Base-by-base conservation (phyloP, 2,329 filamentous ascomycete species). In the Penicillium sp. region DNA sequence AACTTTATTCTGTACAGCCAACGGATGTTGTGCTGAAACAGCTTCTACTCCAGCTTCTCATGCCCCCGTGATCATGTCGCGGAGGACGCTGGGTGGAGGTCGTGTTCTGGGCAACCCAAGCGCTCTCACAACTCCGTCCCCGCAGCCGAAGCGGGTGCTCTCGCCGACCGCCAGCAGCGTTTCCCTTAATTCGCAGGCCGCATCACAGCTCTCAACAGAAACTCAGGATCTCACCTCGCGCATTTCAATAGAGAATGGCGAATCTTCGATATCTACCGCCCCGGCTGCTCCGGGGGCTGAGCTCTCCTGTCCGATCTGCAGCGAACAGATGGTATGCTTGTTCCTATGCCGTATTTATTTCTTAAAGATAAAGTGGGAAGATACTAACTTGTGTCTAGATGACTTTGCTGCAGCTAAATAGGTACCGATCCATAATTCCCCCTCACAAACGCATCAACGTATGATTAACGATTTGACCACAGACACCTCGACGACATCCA, bases 291-390 rank as follows among this genome's bases (percentile, higher is more conserved):
- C 81, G 48, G 80, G 78, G 58, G 80, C 80, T 57, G 80, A 80
- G 68, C 81, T 98, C 52, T 82, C 91, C 48, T 98, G 93, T 68
- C 93, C 93, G n/a, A 98, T 98, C 65, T 98, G 93, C 71, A 89
- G 84, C 60, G 94, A 97, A 72, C 90, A 96, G 70, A 98, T 98
- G 93, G 89, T 93, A 73, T 56, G 73, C 40, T 45, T 37, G 15
- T 15, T 22, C 26, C 33, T 38, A 42, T 21, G 4, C 19, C 34
- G 34, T 13, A 15, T 49, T 21, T 28, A 17, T 37, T 31, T 15
- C 38, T 19, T 15, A 13, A 31, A 33, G 1, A 32, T 26, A 13
- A 15, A 44, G n/a, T 41, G 4, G 26, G 8, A 37, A 9, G 21
- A 37, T 41, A 19, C 43, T 58, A 17, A 57, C 42, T 32, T 32